Evolutionary conservation across 225 moss, liverwort and hornwort species (phyloP).

Genomic region (Straminergon stramineum): DNA sequence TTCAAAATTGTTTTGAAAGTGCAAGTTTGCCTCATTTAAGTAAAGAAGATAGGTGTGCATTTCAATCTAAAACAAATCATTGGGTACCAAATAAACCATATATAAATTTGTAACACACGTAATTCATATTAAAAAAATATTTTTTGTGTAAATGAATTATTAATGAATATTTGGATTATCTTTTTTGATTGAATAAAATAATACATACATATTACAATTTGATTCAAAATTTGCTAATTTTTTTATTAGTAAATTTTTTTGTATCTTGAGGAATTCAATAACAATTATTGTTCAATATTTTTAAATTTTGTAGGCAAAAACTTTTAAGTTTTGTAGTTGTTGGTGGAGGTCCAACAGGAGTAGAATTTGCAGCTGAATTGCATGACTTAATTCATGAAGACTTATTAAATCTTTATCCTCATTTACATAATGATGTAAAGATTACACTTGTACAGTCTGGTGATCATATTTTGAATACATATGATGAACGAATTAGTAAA

Average conservation of each 20-base stretch:
- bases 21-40: slow-evolving; percentile 72
- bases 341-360: slow-evolving; percentile 94
- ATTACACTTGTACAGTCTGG: slow-evolving; percentile 83
- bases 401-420: slow-evolving; percentile 53
- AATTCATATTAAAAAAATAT: too few species aligned
- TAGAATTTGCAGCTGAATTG: slow-evolving; percentile 95
- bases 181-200: not conserved
- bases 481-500: slow-evolving; percentile 75
- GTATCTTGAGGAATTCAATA: too few species aligned
- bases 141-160: too few species aligned
- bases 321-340: slow-evolving; percentile 82
- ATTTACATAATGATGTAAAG: slow-evolving; percentile 35
- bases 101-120: not conserved
- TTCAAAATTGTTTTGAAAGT: slow-evolving; percentile 87
- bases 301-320: slow-evolving; percentile 15
- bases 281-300: not conserved
- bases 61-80: not conserved
- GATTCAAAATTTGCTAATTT: not conserved
- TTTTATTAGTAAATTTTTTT: not conserved
- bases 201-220: not conserved
- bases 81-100: too few species aligned
- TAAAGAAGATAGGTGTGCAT: slow-evolving; percentile 42
- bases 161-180: not conserved
- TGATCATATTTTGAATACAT: slow-evolving; percentile 89
- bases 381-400: slow-evolving; percentile 84